Percentiles rank a stretch among this genome's conserved stretches.
These are phyloP conservation scores for Suillus fuscotomentosus DNA, from an alignment of 768 basidiomycete genomes.

Conservation along the genomic window DNA sequence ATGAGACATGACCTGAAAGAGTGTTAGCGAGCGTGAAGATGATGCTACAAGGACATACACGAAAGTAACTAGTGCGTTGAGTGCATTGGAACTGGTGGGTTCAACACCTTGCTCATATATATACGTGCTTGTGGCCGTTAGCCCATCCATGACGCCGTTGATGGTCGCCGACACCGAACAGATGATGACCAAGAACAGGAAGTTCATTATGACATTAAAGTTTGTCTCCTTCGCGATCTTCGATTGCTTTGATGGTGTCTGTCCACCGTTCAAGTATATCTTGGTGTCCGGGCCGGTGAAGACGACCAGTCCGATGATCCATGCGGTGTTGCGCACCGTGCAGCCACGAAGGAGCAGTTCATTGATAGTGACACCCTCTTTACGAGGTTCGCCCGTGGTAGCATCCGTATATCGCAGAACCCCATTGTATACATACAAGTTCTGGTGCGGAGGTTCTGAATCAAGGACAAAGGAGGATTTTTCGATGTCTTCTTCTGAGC, in stretches of 20 bases:
- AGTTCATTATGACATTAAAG: conserved; percentile 96
- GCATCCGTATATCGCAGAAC: conserved; percentile 74
- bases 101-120: conserved; percentile 71
- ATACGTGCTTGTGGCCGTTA: conserved; percentile 60
- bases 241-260: conserved; percentile 92
- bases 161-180: conserved; percentile 75
- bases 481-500: conserved; percentile 88
- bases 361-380: conserved; percentile 82
- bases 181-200: conserved; percentile 72
- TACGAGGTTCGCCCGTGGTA: conserved; percentile 47
- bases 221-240: conserved; percentile 99
- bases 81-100: conserved; percentile 53
- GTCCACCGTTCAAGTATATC: conserved; percentile 90
- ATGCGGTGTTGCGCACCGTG: conserved; percentile 82
- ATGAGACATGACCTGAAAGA: conserved; percentile 79
- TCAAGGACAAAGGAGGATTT: conserved; percentile 86
- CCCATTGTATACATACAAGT: conserved; percentile 88
- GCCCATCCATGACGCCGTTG: conserved; percentile 68
- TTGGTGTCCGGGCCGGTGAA: conserved; percentile 93
- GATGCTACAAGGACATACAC: conserved; percentile 54
- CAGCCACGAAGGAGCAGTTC: conserved; percentile 92
- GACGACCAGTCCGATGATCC: conserved; percentile 92
- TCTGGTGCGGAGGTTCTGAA: conserved; percentile 91
- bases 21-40: conserved; percentile 10
- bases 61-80: conserved; percentile 88